phyloP scores from a whole-genome alignment of 805 yeast genomes.

The Nakazawaea holstii region DNA sequence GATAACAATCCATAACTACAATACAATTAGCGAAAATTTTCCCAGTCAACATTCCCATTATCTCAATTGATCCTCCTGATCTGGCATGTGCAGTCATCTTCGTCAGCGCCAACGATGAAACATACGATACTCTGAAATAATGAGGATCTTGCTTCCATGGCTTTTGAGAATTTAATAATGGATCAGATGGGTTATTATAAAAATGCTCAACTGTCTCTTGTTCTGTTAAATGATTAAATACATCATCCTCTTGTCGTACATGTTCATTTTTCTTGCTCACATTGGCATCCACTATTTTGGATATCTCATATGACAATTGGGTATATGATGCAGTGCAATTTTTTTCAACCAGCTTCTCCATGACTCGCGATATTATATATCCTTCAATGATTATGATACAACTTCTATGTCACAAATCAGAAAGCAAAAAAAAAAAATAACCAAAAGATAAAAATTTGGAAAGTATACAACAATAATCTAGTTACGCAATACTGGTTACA shows the following conservation, averaged over 20 bases:
- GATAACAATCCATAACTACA: constrained; percentile 74
- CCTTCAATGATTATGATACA: too few relatives aligned
- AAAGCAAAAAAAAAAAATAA: too few relatives aligned
- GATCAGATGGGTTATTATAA: not conserved
- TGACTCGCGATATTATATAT: too few relatives aligned
- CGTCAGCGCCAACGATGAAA: constrained; percentile 65
- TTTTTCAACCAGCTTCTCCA: too few relatives aligned
- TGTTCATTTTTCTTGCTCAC: not conserved
- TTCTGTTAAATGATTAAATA: constrained; percentile 2
- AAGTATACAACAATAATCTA: too few relatives aligned
- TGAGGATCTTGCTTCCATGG: constrained; percentile 58
- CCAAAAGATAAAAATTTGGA: too few relatives aligned
- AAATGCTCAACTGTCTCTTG: not conserved
- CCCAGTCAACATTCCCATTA: constrained; percentile 95
- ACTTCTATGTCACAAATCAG: too few relatives aligned
- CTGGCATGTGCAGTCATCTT: constrained; percentile 80
- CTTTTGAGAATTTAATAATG: constrained; percentile 14
- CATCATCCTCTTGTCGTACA: constrained; percentile 1
- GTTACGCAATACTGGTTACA: too few relatives aligned
- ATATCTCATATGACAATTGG: not conserved
- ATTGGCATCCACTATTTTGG: not conserved
- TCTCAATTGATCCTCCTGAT: constrained; percentile 80
- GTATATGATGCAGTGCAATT: not conserved
- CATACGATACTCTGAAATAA: constrained; percentile 55
- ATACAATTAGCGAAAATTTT: constrained; percentile 50